A percentile compares a stretch with the other conserved stretches of the same genome.
These are phyloP conservation scores for Pestalotiopsis sp. DNA, from an alignment of 2,329 filamentous ascomycete genomes.

Conservation along the genomic window DNA sequence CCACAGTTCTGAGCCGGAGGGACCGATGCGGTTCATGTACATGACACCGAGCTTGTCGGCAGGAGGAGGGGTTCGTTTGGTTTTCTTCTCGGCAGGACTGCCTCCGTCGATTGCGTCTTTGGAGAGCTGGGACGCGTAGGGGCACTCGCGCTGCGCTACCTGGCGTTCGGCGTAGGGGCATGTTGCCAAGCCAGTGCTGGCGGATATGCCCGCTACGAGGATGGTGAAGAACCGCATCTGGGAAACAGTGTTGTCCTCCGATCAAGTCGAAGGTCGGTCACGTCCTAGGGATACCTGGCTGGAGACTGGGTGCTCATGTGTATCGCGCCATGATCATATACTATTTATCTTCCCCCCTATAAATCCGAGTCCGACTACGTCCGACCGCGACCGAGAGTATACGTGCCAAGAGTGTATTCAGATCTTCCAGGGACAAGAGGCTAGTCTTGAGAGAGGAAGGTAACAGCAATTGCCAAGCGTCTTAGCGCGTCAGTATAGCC, in stretches of 20 bases:
- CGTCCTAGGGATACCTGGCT: neutral
- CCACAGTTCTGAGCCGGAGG: slow-evolving; percentile 20
- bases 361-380: neutral
- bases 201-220: neutral
- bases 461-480: neutral
- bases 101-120: neutral
- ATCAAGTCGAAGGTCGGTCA: neutral
- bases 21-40: slow-evolving; percentile 24
- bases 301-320: neutral
- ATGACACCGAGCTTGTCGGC: slow-evolving; percentile 12
- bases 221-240: neutral
- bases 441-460: neutral
- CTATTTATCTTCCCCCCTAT: neutral
- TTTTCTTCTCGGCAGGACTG: neutral
- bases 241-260: neutral
- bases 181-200: neutral
- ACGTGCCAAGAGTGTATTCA: neutral
- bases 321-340: neutral
- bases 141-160: neutral
- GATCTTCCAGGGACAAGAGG: neutral
- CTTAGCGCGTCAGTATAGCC: neutral
- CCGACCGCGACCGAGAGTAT: neutral
- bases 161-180: neutral
- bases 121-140: neutral
- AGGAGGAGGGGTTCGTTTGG: neutral